phyloP scores from a whole-genome alignment of 306 rosid genomes.

The Rosa persica region DNA sequence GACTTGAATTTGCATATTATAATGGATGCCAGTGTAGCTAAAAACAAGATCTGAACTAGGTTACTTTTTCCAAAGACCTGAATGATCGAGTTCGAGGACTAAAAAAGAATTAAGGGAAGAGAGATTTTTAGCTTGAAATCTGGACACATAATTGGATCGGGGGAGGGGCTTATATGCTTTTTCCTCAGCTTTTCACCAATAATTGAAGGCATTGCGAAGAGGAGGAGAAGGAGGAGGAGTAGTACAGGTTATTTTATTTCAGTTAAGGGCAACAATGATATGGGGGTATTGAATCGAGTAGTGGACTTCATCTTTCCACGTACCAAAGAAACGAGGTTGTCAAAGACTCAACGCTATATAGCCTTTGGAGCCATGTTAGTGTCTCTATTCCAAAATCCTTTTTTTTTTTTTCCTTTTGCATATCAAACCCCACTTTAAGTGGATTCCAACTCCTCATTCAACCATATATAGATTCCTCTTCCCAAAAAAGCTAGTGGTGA shows the following conservation, averaged over 20 bases:
- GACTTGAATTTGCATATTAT: not conserved
- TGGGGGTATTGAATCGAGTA: conserved; percentile 30
- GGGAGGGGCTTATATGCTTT: not conserved
- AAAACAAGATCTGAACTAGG: conserved; percentile 19
- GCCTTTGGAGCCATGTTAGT: conserved; percentile 52
- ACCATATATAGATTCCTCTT: conserved; percentile 53
- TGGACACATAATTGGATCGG: conserved; percentile 5
- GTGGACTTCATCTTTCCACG: conserved; percentile 85
- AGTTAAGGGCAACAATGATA: conserved; percentile 46
- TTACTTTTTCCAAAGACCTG: conserved; percentile 17
- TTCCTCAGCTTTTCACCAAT: conserved; percentile 26
- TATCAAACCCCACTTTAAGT: conserved; percentile 63
- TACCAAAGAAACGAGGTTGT: conserved; percentile 54
- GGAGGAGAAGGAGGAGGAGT: not conserved
- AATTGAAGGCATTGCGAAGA: conserved; percentile 33
- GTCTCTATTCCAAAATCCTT: conserved; percentile 40
- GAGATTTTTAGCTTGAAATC: not conserved
- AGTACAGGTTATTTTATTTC: conserved; percentile 32
- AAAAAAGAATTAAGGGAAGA: not conserved
- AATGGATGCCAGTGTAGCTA: conserved; percentile 4
- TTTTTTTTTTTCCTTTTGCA: conserved; percentile 35
- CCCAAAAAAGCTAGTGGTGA: conserved; percentile 17
- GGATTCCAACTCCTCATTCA: conserved; percentile 99
- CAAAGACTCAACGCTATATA: conserved; percentile 21
- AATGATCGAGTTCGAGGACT: not conserved